Evolutionary conservation across 1,284 basidiomycete genomes (phyloP).

Genomic region (Tetrapyrgos nigripes): DNA sequence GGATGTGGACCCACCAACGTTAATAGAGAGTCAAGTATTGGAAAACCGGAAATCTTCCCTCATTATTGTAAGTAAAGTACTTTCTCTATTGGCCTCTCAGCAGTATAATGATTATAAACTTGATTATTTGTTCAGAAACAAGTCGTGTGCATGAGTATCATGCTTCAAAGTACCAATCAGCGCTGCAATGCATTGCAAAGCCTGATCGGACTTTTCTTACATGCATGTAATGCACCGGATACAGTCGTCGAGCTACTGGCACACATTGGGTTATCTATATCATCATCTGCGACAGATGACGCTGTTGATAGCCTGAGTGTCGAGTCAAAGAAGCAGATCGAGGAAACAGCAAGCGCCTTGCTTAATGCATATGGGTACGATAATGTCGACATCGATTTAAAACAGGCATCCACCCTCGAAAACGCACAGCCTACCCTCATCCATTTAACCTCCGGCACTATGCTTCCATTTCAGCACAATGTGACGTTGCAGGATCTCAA

Average conservation of each 20-base stretch:
- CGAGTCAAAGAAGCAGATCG: constrained; percentile 13
- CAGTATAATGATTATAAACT: background rate
- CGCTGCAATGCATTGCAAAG: constrained; percentile 33
- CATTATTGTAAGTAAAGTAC: constrained; percentile 1
- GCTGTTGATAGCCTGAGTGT: constrained; percentile 20
- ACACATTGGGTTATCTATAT: constrained; percentile 32
- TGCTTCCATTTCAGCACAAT: constrained; percentile 29
- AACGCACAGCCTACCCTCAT: constrained; percentile 27
- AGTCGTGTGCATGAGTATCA: constrained; percentile 31
- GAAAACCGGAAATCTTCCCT: background rate
- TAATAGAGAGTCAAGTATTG: background rate
- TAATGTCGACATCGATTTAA: constrained; percentile 41
- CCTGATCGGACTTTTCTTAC: constrained; percentile 33
- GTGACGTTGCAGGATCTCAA: constrained; percentile 26
- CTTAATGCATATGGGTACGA: constrained; percentile 35
- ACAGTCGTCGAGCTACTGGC: constrained; percentile 31
- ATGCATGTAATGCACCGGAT: constrained; percentile 29
- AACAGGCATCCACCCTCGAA: constrained; percentile 25
- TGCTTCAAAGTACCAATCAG: constrained; percentile 34
- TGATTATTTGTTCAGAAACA: constrained; percentile 26
- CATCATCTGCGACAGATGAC: constrained; percentile 22
- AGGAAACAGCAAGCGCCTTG: constrained; percentile 21
- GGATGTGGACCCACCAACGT: background rate
- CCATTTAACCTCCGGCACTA: constrained; percentile 34
- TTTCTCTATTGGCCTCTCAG: background rate